Percentiles rank a stretch among this genome's conserved stretches.
Evolutionary conservation across 768 basidiomycete species (phyloP).

Genomic region (Psilocybe cyanescens): DNA sequence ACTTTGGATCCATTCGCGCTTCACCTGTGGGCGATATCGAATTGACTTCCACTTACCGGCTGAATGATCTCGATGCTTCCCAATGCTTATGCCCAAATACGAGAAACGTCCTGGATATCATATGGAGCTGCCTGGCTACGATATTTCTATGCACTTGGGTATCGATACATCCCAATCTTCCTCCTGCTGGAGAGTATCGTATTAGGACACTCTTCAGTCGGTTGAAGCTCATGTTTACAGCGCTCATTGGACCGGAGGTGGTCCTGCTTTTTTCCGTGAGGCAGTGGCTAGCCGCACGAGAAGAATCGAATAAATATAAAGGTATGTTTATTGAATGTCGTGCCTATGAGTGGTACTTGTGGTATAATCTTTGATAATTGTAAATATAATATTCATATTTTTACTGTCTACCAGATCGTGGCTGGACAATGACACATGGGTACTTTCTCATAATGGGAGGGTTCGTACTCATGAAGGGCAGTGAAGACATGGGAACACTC

Average conservation of each 20-base stretch:
- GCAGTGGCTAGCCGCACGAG: slow-evolving; percentile 18
- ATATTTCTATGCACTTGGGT: slow-evolving; percentile 7
- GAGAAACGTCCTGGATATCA: background rate
- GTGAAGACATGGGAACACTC: background rate
- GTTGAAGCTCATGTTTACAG: slow-evolving; percentile 5
- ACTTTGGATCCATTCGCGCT: no score
- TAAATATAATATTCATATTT: no score
- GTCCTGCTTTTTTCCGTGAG: slow-evolving; percentile 21
- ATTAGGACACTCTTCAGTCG: background rate
- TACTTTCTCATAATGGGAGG: slow-evolving; percentile 21
- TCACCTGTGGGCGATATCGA: background rate
- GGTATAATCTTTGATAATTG: no score
- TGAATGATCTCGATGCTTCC: background rate
- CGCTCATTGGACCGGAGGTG: slow-evolving; percentile 20
- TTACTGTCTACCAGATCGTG: background rate
- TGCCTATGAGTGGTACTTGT: background rate
- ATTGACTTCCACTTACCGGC: background rate
- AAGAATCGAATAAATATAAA: slow-evolving; percentile 10
- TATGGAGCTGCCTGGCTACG: slow-evolving; percentile 7
- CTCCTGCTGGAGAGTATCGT: background rate
- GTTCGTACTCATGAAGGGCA: slow-evolving; percentile 25
- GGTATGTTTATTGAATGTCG: slow-evolving; percentile 1
- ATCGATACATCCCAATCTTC: slow-evolving; percentile 15
- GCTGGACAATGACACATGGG: slow-evolving; percentile 11
- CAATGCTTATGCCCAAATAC: slow-evolving; percentile 8